phyloP scores from a whole-genome alignment of 306 rosid genomes.

The Citrullus mucosospermus region DNA sequence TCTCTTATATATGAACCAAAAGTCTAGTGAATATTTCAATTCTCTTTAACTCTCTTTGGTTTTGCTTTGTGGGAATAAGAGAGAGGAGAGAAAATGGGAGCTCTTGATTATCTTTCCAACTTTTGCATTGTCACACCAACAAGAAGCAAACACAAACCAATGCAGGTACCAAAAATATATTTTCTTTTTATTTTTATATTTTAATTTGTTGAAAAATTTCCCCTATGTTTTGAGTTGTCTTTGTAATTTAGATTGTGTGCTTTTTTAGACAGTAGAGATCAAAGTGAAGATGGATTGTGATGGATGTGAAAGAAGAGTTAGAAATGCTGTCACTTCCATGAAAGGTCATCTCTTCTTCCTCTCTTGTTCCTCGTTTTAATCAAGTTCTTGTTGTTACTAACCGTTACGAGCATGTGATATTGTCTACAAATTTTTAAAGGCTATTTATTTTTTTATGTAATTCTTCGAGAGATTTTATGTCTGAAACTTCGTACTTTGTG shows the following conservation, averaged over 20 bases:
- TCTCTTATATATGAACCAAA: not conserved
- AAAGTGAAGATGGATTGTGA: constrained; percentile 10
- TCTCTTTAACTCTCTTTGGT: constrained; percentile 2
- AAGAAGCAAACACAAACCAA: constrained; percentile 54
- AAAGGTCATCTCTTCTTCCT: constrained; percentile 30
- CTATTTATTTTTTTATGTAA: too few relatives aligned
- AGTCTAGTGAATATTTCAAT: not conserved
- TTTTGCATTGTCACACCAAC: constrained; percentile 44
- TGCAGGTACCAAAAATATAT: constrained; percentile 48
- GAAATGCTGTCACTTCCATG: constrained; percentile 54
- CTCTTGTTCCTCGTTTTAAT: not conserved
- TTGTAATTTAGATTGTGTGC: not conserved
- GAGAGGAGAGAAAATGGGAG: constrained; percentile 49
- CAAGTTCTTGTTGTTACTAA: not conserved
- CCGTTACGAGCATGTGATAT: not conserved
- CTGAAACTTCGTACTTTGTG: too few relatives aligned
- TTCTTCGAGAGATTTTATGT: too few relatives aligned
- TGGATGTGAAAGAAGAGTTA: constrained; percentile 81
- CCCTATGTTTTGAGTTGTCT: not conserved
- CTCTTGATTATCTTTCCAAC: constrained; percentile 60
- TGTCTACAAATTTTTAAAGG: not conserved
- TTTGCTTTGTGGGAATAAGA: constrained; percentile 1
- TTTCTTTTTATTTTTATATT: not conserved
- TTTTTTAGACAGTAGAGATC: constrained; percentile 17
- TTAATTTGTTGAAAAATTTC: not conserved